phyloP scores from a whole-genome alignment of 2,329 filamentous ascomycete species.

The Fusarium tricinctum region DNA sequence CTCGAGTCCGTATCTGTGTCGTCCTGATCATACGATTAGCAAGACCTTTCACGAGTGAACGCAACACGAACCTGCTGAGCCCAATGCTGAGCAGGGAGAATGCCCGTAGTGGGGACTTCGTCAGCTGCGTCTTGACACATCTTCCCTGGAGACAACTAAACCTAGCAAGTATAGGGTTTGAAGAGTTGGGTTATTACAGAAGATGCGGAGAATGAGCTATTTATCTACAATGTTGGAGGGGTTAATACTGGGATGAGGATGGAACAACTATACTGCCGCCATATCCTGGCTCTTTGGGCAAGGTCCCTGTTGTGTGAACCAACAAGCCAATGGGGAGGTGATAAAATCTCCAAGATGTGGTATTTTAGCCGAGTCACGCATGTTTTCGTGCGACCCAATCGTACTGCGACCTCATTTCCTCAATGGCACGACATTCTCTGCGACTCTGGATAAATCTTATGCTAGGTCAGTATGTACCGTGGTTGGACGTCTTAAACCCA shows the following conservation, averaged over 20 bases:
- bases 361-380: too few species aligned
- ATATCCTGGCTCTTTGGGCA: background rate
- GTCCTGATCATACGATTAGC: background rate
- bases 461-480: too few species aligned
- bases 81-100: constrained; percentile 1
- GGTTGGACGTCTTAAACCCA: too few species aligned
- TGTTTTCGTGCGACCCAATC: too few species aligned
- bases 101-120: background rate
- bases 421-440: too few species aligned
- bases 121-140: background rate
- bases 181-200: background rate
- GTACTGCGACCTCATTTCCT: too few species aligned
- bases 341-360: background rate
- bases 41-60: fast-evolving
- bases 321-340: background rate
- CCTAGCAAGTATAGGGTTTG: too few species aligned
- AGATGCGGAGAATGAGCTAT: background rate
- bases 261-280: background rate
- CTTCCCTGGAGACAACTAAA: background rate
- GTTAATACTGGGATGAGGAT: background rate
- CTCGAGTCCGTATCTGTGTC: background rate
- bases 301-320: background rate
- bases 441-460: too few species aligned
- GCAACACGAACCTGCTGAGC: background rate
- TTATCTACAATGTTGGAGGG: background rate